Conservation (phyloP, 352 stramenopile species). For the Pythium volutum region DNA sequence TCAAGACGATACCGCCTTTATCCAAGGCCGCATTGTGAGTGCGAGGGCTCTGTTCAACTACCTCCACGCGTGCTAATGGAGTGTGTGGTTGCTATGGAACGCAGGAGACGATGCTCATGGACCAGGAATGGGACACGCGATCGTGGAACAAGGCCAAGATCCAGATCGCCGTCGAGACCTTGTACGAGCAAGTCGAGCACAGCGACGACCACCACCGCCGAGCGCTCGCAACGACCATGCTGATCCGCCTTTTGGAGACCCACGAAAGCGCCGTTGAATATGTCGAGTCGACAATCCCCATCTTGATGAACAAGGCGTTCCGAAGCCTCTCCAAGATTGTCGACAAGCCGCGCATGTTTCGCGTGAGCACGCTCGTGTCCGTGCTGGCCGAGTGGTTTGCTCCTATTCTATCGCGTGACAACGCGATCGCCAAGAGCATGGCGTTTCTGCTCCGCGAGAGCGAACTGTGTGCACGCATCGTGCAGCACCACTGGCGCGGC, state of each 20-base stretch:
- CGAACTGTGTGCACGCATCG: constrained; percentile 62
- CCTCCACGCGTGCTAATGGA: neutral
- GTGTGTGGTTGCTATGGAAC: neutral
- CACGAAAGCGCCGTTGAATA: constrained; percentile 63
- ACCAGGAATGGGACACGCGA: constrained; percentile 79
- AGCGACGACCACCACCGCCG: constrained; percentile 39
- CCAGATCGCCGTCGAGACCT: constrained; percentile 50
- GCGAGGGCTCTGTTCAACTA: neutral
- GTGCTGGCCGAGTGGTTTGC: constrained; percentile 64
- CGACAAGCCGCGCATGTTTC: constrained; percentile 52
- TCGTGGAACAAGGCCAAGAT: constrained; percentile 64
- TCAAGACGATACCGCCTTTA: constrained; percentile 22
- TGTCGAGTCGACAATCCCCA: constrained; percentile 64
- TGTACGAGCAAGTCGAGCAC: constrained; percentile 67
- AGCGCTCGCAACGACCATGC: constrained; percentile 62
- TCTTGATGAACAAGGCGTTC: constrained; percentile 76
- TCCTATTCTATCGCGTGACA: constrained; percentile 54
- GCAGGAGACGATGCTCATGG: constrained; percentile 73
- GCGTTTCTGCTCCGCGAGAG: constrained; percentile 53
- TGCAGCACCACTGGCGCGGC: constrained; percentile 75
- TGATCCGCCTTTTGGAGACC: constrained; percentile 59
- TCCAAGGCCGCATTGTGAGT: constrained; percentile 60
- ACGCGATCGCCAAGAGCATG: constrained; percentile 51
- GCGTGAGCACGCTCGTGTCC: constrained; percentile 47
- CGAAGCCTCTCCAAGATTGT: constrained; percentile 53